Base-by-base conservation (phyloP, 805 yeast species). In the Saturnispora gosingensis region DNA sequence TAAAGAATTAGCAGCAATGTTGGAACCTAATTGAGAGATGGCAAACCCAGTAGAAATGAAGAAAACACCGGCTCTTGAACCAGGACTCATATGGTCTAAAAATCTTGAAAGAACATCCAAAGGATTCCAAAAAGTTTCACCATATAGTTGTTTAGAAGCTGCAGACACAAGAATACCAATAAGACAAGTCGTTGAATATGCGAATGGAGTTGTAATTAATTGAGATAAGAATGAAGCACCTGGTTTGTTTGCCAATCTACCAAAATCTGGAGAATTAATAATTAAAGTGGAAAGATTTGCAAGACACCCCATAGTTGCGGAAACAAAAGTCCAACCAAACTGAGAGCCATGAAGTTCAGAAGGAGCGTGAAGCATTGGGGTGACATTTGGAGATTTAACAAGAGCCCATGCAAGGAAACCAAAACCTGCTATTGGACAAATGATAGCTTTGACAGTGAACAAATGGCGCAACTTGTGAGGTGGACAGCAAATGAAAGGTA, bases 41-140 rank as follows among this genome's bases (percentile, higher is more conserved):
- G 63, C 62, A 55, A 72, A 70, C 4, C 57, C 67, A 54, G 76
- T 58, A 48, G 75, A 78, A 38, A 78, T 72, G 52, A 73, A 75
- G 61, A 76, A 77, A 4, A 74, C 73, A 11, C 74, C 82, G 30
- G 78, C 78, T 54, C 82, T 69, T 18, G 72, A 62, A 48, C 61
- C 68, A n/a, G 73, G 57, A 15, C 67, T 58, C 56, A 74, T 75
- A 50, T 62, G 58, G 9, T 61, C 51, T 36, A 75, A 50, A 74
- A 77, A 73, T 46, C 62, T 63, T 34, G 62, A 59, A 40, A 70
- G 61, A 49, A 73, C 63, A 46, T 66, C 69, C 55, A 70, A 69
- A 15, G 81, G 80, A 54, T 67, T 68, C 82, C 82, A 77, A 46
- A 69, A 58, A 13, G 54, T 50, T 9, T 49, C 54, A 25, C 60